These are phyloP conservation scores for Termitomyces eurrhizus DNA, from an alignment of 768 basidiomycete genomes.

Conservation along the genomic window DNA sequence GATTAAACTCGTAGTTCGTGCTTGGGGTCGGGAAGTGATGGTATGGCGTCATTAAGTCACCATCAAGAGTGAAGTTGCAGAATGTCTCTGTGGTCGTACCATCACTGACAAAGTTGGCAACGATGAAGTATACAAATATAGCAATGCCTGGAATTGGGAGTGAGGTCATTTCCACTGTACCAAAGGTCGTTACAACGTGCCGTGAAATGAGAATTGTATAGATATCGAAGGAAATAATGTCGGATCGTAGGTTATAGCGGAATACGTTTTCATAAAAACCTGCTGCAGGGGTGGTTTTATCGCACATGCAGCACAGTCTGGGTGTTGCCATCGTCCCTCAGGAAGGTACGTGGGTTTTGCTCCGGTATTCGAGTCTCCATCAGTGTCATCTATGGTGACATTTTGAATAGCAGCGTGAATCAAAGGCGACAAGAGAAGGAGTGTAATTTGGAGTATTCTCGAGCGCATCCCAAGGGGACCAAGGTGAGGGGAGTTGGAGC, in stretches of 20 bases:
- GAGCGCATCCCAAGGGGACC: neutral
- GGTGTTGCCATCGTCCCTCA: constrained; percentile 15
- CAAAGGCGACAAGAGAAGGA: neutral
- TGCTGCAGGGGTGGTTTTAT: constrained; percentile 10
- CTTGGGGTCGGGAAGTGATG: constrained; percentile 23
- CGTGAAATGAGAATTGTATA: constrained; percentile 17
- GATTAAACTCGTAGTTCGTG: constrained; percentile 25
- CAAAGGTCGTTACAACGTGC: neutral
- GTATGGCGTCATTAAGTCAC: constrained; percentile 15
- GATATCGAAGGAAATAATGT: constrained; percentile 4
- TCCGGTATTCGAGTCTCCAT: constrained; percentile 18
- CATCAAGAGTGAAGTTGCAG: constrained; percentile 33
- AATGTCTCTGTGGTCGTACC: constrained; percentile 20
- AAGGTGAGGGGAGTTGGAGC: neutral
- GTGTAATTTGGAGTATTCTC: neutral
- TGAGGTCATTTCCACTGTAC: neutral
- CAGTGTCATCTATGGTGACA: constrained; percentile 23
- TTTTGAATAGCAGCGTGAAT: constrained; percentile 1
- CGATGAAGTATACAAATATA: constrained; percentile 35
- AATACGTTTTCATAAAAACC: constrained; percentile 18
- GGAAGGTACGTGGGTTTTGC: constrained; percentile 17
- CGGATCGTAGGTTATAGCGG: constrained; percentile 16
- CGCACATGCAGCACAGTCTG: constrained; percentile 12
- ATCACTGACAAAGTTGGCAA: constrained; percentile 23
- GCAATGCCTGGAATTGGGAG: constrained; percentile 25